A percentile compares a stretch with the other conserved stretches of the same genome.
Conservation (phyloP, 805 yeast species). For the Jamesozyma hellenica region DNA sequence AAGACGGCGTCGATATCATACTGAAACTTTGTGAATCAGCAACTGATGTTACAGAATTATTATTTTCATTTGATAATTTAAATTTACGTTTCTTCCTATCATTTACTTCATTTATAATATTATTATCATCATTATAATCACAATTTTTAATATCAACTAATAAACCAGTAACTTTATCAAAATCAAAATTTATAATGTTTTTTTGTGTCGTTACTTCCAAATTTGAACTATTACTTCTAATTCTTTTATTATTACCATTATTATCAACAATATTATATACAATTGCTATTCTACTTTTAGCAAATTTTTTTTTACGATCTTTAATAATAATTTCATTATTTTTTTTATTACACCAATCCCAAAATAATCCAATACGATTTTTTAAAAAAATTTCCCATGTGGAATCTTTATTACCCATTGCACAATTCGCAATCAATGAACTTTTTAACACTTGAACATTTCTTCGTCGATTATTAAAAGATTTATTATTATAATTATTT, state of each 20-base stretch:
- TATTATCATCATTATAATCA: neutral
- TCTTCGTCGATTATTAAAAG: slow-evolving; percentile 4
- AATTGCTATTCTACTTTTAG: slow-evolving; percentile 7
- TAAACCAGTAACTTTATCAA: neutral
- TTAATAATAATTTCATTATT: neutral
- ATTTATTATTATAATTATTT: neutral
- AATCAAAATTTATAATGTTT: neutral
- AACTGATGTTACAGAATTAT: too few relatives aligned
- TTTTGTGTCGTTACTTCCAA: neutral
- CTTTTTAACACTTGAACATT: slow-evolving; percentile 25
- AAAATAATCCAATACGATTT: slow-evolving; percentile 20
- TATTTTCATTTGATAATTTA: too few relatives aligned
- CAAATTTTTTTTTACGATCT: slow-evolving; percentile 1
- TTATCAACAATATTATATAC: slow-evolving; percentile 1
- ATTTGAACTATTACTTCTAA: neutral
- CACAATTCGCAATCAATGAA: slow-evolving; percentile 24
- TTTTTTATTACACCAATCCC: slow-evolving; percentile 20
- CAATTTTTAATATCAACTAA: neutral
- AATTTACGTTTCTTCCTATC: neutral
- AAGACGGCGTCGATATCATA: too few relatives aligned
- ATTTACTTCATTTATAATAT: neutral
- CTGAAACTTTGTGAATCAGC: too few relatives aligned
- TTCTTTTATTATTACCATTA: neutral
- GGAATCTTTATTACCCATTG: slow-evolving; percentile 23
- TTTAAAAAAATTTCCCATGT: slow-evolving; percentile 25